phyloP scores from a whole-genome alignment of 768 basidiomycete species.

The Clitopilus passeckerianus region DNA sequence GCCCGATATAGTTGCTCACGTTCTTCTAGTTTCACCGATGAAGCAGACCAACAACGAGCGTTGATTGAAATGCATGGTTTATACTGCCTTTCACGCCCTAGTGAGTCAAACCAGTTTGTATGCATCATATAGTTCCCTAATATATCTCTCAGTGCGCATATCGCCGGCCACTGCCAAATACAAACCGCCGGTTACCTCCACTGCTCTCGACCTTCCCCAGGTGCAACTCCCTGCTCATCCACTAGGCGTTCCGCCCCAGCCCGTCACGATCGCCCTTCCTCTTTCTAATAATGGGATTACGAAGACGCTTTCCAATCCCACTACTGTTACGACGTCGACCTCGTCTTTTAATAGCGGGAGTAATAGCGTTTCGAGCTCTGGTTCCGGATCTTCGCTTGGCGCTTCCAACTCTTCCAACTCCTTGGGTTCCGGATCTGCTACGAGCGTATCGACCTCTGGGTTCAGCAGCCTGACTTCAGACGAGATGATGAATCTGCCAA shows the following conservation, averaged over 20 bases:
- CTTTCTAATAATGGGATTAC: slow-evolving; percentile 38
- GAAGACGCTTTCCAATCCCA: slow-evolving; percentile 69
- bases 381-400: slow-evolving; percentile 44
- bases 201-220: slow-evolving; percentile 39
- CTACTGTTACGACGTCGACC: slow-evolving; percentile 44
- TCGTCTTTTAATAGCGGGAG: slow-evolving; percentile 27
- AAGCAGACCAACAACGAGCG: slow-evolving; percentile 84
- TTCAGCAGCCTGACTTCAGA: slow-evolving; percentile 46
- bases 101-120: slow-evolving; percentile 38
- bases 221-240: slow-evolving; percentile 36
- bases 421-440: slow-evolving; percentile 47
- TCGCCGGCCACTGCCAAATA: slow-evolving; percentile 87
- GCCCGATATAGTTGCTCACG: slow-evolving; percentile 10
- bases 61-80: slow-evolving; percentile 90
- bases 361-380: slow-evolving; percentile 33
- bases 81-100: slow-evolving; percentile 85
- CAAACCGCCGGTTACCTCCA: slow-evolving; percentile 49
- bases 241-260: slow-evolving; percentile 17
- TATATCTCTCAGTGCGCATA: slow-evolving; percentile 65
- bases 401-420: slow-evolving; percentile 48
- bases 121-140: slow-evolving; percentile 24
- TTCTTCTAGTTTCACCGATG: slow-evolving; percentile 70
- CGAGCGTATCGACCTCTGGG: slow-evolving; percentile 45
- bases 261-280: slow-evolving; percentile 46
- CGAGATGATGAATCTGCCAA: slow-evolving; percentile 45